Conservation (phyloP, 2,329 filamentous ascomycete genomes). For the Myriosclerotinia scirpicola region DNA sequence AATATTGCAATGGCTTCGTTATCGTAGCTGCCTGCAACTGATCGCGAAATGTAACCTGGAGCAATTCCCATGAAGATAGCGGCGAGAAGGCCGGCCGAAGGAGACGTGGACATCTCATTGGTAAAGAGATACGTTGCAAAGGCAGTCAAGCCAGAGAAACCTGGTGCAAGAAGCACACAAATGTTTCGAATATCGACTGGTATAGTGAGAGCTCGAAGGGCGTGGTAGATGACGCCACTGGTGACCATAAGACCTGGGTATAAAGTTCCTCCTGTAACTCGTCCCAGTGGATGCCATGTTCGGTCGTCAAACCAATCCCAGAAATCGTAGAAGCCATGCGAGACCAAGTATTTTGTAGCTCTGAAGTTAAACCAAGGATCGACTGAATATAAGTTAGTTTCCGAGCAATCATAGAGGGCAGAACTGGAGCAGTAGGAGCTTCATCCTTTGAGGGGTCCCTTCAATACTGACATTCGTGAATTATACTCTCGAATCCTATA, state of each 20-base stretch:
- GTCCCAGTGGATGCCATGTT: constrained; percentile 98
- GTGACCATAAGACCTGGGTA: constrained; percentile 99
- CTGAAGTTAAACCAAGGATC: constrained; percentile 99
- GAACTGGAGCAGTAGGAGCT: constrained; percentile 22
- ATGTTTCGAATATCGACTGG: constrained; percentile 99
- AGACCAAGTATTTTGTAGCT: constrained; percentile 94
- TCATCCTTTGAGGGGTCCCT: constrained; percentile 26
- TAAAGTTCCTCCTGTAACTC: constrained; percentile 97
- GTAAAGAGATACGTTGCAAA: constrained; percentile 93
- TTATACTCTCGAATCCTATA: constrained; percentile 94
- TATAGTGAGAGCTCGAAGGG: constrained; percentile 82
- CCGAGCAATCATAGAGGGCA: constrained; percentile 34
- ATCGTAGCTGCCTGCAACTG: constrained; percentile 97
- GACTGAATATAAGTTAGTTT: constrained; percentile 57
- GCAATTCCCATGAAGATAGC: constrained; percentile 97
- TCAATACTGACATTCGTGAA: constrained; percentile 87
- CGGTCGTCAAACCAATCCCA: constrained; percentile 99
- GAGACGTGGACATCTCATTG: constrained; percentile 94
- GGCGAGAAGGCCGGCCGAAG: constrained; percentile 90
- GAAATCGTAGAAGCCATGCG: constrained; percentile 97
- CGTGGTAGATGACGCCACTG: constrained; percentile 93
- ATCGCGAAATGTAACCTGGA: constrained; percentile 96
- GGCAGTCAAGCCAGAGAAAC: constrained; percentile 90
- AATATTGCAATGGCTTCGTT: constrained; percentile 99
- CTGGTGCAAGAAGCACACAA: constrained; percentile 93